Conservation (phyloP, 2,329 filamentous ascomycete genomes). For the Orbilia oligospora region DNA sequence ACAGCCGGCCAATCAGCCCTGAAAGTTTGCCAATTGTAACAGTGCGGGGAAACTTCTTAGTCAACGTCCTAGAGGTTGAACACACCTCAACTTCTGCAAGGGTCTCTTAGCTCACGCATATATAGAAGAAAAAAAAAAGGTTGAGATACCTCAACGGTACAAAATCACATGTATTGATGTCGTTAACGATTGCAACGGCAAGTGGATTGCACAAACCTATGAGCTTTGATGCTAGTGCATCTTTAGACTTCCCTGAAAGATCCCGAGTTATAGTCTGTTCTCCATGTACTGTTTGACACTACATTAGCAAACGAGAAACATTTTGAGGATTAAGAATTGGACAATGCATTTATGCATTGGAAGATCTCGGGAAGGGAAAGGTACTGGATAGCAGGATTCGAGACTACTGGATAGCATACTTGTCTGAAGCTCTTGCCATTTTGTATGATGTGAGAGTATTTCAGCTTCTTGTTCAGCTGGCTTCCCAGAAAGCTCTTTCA, state of each 20-base stretch:
- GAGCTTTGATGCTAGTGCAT: constrained; percentile 49
- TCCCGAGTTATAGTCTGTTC: constrained; percentile 56
- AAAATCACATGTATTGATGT: constrained; percentile 14
- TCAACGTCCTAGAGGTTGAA: constrained; percentile 40
- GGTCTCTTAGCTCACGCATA: constrained; percentile 26
- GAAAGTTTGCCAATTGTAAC: constrained; percentile 57
- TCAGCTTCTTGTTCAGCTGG: constrained; percentile 71
- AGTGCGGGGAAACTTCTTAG: constrained; percentile 60
- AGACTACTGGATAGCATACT: constrained; percentile 75
- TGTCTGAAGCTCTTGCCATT: constrained; percentile 81
- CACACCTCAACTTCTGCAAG: constrained; percentile 53
- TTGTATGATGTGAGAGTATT: constrained; percentile 77
- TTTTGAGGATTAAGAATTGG: constrained; percentile 23
- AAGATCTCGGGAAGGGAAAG: constrained; percentile 4
- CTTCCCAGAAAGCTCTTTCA: constrained; percentile 77
- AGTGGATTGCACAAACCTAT: constrained; percentile 51
- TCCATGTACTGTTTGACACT: constrained; percentile 54
- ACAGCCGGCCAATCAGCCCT: constrained; percentile 54
- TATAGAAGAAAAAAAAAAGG: constrained; percentile 20
- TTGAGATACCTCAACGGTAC: constrained; percentile 26
- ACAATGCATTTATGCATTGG: constrained; percentile 35
- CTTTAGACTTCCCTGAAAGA: constrained; percentile 47
- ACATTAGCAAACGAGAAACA: constrained; percentile 40
- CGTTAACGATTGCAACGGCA: constrained; percentile 25
- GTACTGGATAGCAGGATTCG: constrained; percentile 73